Percentiles rank a stretch among this genome's conserved stretches.
Evolutionary conservation across 2,329 filamentous ascomycete species (phyloP).

Genomic region (Ambrosiella beaveri): DNA sequence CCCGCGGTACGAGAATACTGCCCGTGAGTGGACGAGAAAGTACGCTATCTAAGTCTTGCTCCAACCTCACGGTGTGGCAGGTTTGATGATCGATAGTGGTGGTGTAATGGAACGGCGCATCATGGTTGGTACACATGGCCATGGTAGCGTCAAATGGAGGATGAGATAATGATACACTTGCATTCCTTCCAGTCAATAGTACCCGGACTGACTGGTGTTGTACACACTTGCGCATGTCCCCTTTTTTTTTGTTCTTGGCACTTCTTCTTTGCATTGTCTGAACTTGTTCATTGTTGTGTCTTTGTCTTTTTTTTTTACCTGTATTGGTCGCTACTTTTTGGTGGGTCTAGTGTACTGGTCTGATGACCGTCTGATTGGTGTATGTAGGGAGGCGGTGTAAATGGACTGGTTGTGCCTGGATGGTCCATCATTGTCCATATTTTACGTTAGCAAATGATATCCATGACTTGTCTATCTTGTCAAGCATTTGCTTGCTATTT

Average conservation of each 20-base stretch:
- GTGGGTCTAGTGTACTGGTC: neutral
- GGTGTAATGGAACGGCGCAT: constrained; percentile 7
- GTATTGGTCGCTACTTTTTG: neutral
- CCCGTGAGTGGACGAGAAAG: constrained; percentile 96
- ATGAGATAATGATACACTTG: constrained; percentile 7
- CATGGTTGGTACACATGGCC: neutral
- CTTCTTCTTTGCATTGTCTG: neutral
- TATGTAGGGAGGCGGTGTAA: neutral
- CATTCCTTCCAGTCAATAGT: constrained; percentile 5
- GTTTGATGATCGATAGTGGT: constrained; percentile 5
- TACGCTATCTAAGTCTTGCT: constrained; percentile 62
- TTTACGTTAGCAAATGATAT: neutral
- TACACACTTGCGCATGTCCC: constrained; percentile 1
- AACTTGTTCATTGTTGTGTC: neutral
- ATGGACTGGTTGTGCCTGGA: neutral
- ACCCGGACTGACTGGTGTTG: constrained; percentile 1
- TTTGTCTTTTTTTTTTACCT: neutral
- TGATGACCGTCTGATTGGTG: neutral
- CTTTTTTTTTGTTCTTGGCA: neutral
- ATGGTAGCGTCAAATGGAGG: neutral
- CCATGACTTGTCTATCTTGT: neutral
- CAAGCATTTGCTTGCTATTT: no score
- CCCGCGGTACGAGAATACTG: constrained; percentile 86
- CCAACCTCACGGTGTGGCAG: constrained; percentile 8
- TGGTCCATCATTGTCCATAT: neutral